These are phyloP conservation scores for Saccharomyces hybrid DNA, from an alignment of 1,139 yeast species.

Conservation along the genomic window DNA sequence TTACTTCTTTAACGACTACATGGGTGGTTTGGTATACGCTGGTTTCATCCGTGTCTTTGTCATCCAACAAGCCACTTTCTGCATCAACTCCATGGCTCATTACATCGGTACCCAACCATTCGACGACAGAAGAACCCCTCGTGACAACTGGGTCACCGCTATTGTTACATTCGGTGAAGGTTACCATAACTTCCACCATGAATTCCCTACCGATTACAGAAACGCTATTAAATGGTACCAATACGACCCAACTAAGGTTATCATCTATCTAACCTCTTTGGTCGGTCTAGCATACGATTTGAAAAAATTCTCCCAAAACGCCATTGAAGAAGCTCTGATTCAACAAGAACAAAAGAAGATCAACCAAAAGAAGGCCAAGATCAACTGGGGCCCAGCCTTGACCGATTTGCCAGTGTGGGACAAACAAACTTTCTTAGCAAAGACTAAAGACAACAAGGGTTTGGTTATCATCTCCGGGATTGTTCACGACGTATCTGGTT, in stretches of 20 bases:
- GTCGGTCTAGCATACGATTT: conserved; percentile 84
- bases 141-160: conserved; percentile 93
- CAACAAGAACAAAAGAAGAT: conserved; percentile 97
- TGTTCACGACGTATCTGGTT: conserved; percentile 81
- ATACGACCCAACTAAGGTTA: conserved; percentile 90
- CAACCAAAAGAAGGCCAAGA: conserved; percentile 65
- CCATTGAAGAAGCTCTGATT: conserved; percentile 89
- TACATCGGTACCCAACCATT: conserved; percentile 98
- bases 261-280: conserved; percentile 63
- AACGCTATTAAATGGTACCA: conserved; percentile 98
- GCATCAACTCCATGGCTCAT: conserved; percentile 96
- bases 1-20: conserved; percentile 75
- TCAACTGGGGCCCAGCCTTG: conserved; percentile 90
- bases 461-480: conserved; percentile 86
- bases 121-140: conserved; percentile 94
- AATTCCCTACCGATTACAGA: conserved; percentile 97
- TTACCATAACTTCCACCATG: conserved; percentile 98
- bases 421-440: conserved; percentile 67
- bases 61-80: conserved; percentile 96
- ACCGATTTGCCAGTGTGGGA: conserved; percentile 87
- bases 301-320: conserved; percentile 89
- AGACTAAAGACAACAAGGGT: conserved; percentile 49
- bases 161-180: conserved; percentile 97
- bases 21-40: conserved; percentile 89
- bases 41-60: conserved; percentile 76